phyloP scores from a whole-genome alignment of 2,329 filamentous ascomycete genomes.

The Venturia oleaginea region DNA sequence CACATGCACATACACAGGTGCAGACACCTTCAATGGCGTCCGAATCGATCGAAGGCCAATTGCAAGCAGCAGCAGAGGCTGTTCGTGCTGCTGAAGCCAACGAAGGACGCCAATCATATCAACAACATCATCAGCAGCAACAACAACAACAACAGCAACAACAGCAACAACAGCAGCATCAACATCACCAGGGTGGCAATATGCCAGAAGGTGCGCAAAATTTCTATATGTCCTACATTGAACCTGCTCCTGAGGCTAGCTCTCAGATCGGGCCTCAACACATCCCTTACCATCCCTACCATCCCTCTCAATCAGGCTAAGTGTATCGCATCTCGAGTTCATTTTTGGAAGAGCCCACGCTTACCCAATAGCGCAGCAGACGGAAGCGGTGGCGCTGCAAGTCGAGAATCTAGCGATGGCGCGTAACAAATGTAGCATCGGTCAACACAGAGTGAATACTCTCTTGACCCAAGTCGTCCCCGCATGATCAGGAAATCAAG shows the following conservation, averaged over 20 bases:
- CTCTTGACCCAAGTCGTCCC: not conserved
- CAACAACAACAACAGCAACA: slow-evolving; percentile 4
- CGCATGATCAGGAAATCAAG: not conserved
- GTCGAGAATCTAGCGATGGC: slow-evolving; percentile 4
- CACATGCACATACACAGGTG: not conserved
- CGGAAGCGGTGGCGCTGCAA: not conserved
- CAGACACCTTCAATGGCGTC: slow-evolving; percentile 3
- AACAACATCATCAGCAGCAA: not conserved
- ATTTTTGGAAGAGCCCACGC: not conserved
- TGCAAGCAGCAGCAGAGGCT: slow-evolving; percentile 13
- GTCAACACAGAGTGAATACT: not conserved
- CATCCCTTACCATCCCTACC: not conserved
- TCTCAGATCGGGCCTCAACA: not conserved
- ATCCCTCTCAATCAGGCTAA: not conserved
- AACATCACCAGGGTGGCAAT: slow-evolving; percentile 1
- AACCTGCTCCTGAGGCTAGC: not conserved
- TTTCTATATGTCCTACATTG: not conserved
- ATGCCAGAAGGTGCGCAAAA: not conserved
- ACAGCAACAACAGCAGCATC: slow-evolving; percentile 4
- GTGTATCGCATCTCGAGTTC: not conserved
- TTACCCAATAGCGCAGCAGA: not conserved
- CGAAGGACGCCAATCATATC: slow-evolving; percentile 8
- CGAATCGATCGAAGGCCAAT: slow-evolving; percentile 1
- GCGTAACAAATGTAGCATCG: not conserved
- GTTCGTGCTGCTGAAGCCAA: slow-evolving; percentile 7